A percentile compares a stretch with the other conserved stretches of the same genome.
These are phyloP conservation scores for Colletotrichum limetticola DNA, from an alignment of 2,329 filamentous ascomycete species.

Conservation along the genomic window DNA sequence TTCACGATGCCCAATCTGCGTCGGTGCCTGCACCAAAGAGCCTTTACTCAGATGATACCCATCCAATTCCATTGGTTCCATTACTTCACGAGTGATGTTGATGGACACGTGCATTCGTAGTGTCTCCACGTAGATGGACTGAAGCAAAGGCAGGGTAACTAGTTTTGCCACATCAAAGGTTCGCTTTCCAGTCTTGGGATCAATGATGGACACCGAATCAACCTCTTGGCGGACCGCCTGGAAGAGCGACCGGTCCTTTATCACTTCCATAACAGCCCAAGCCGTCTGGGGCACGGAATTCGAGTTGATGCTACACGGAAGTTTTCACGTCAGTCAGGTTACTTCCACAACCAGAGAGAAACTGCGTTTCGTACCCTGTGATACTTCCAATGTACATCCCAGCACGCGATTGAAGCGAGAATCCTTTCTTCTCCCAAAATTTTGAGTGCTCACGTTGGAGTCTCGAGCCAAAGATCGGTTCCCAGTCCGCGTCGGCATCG, in stretches of 20 bases:
- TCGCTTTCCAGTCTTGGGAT: conserved; percentile 18
- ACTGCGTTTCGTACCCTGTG: not conserved
- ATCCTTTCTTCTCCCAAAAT: conserved; percentile 36
- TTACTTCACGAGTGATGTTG: conserved; percentile 39
- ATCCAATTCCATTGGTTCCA: conserved; percentile 32
- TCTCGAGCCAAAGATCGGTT: conserved; percentile 42
- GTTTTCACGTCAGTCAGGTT: not conserved
- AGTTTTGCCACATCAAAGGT: conserved; percentile 37
- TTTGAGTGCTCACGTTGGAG: conserved; percentile 36
- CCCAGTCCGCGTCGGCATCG: conserved; percentile 39
- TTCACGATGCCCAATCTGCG: conserved; percentile 37
- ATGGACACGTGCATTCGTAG: conserved; percentile 40
- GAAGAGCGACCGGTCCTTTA: conserved; percentile 39
- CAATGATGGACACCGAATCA: conserved; percentile 3
- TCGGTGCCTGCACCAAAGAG: conserved; percentile 37
- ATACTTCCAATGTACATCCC: conserved; percentile 22
- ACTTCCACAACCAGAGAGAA: too few relatives aligned
- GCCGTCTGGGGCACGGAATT: conserved; percentile 42
- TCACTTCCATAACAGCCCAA: conserved; percentile 43
- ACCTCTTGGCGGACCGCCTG: conserved; percentile 38
- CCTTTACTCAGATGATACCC: conserved; percentile 35
- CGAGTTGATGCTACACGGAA: conserved; percentile 35
- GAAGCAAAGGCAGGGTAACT: conserved; percentile 38
- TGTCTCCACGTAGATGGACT: conserved; percentile 41
- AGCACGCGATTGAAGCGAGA: conserved; percentile 28